Evolutionary conservation across 164 flowering plant genomes (phyloP), one percentile per base, ranked within the genome.

Genomic region (Aristolochia fimbriata): DNA sequence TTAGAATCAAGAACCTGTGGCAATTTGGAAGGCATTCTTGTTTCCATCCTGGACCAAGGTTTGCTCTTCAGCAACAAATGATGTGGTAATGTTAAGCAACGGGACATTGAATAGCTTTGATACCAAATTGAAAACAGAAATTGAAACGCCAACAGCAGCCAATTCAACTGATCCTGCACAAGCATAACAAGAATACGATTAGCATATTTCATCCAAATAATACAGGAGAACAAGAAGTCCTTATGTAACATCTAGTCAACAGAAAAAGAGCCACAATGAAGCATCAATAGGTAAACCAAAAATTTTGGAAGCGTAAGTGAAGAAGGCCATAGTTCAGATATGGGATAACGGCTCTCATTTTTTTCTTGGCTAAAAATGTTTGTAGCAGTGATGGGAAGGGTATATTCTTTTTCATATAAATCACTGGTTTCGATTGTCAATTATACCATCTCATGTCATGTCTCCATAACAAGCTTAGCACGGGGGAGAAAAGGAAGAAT

Each of bases 81-180:
- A 90, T 3, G 97, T 90, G 5, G 97, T 90, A 41, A 94, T 66
- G 65, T 90, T 94, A 52, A 94, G 97, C 76, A 94, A 69, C 4
- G 99, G 97, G 64, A 90, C 85, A 67, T 94, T 94, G 60, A 94
- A 81, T 72, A 90, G 75, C 67, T 90, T 94, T 3, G 99, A 88
- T 0, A 94, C 88, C 63, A 94, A 69, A 73, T 94, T 94, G 68
- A 90, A 94, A 24, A 90, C 86, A 5, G 99, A 83, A 49, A 75
- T 81, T 1, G 99, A 94, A n/a, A 94, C 93, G 16, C 99, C 99
- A 73, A 90, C 91, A 9, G 96, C 95, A 12, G 99, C 99, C 68
- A 94, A 69, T 66, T 94, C 97, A 56, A 69, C 79, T 1, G 99
- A 81, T 14, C 99, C 99, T 94, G 66, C 68, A 76, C 17, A 68